phyloP scores from a whole-genome alignment of 345 rosid species.

The Zanthoxylum bungeanum region DNA sequence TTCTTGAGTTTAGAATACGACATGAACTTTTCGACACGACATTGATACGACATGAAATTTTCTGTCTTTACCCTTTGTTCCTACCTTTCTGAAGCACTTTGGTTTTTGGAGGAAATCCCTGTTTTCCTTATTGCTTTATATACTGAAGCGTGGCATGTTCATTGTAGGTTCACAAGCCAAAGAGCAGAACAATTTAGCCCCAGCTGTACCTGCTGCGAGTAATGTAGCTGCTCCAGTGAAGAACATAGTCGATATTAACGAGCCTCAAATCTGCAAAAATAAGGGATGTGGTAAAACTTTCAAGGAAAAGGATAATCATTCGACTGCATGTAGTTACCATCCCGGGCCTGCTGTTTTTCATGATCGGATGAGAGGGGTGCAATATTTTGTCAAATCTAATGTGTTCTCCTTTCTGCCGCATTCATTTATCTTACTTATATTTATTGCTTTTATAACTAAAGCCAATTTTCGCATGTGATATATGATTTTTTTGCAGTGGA shows the following conservation, averaged over 20 bases:
- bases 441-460: background rate
- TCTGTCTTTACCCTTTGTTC: background rate
- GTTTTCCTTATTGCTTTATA: background rate
- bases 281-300: slow-evolving; percentile 78
- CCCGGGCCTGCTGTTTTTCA: slow-evolving; percentile 98
- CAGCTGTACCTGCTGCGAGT: slow-evolving; percentile 30
- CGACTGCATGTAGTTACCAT: slow-evolving; percentile 74
- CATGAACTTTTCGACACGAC: too few relatives aligned
- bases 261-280: slow-evolving; percentile 80
- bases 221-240: slow-evolving; percentile 33
- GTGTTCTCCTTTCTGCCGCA: background rate
- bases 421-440: background rate
- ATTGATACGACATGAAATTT: too few relatives aligned
- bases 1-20: too few relatives aligned
- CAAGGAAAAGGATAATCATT: slow-evolving; percentile 88
- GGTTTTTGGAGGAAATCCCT: background rate
- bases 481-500: slow-evolving; percentile 66
- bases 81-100: background rate
- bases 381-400: background rate
- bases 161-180: slow-evolving; percentile 61
- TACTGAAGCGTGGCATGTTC: slow-evolving; percentile 13
- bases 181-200: slow-evolving; percentile 20
- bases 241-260: slow-evolving; percentile 60
- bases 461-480: background rate
- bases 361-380: slow-evolving; percentile 79